phyloP scores from a whole-genome alignment of 2,329 filamentous ascomycete genomes.

The Lasiodiplodia gonubiensis region DNA sequence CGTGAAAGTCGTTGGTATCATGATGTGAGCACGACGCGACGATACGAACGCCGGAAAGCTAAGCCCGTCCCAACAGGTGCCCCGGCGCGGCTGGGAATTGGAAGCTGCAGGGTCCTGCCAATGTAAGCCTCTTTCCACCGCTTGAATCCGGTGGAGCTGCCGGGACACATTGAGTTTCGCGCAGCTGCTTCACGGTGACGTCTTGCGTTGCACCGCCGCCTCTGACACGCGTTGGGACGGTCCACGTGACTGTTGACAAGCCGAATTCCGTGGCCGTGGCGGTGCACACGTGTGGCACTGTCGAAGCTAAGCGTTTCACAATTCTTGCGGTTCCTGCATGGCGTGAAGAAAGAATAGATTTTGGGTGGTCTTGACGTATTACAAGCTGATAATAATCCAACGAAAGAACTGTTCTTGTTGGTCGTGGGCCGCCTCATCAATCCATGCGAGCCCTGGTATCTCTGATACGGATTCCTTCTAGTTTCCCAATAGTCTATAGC shows the following conservation, averaged over 20 bases:
- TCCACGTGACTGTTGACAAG: background rate
- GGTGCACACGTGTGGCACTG: too few relatives aligned
- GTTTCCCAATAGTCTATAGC: background rate
- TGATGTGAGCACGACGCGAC: background rate
- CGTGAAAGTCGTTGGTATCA: constrained; percentile 19
- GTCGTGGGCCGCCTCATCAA: constrained; percentile 19
- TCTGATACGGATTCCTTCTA: background rate
- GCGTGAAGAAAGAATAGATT: constrained; percentile 4
- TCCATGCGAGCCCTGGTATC: constrained; percentile 13
- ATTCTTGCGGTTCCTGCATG: constrained; percentile 4
- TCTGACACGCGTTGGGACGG: background rate
- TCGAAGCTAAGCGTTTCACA: background rate
- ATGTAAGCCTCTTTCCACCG: background rate
- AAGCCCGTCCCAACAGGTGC: background rate
- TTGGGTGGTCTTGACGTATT: constrained; percentile 7
- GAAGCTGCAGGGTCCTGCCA: background rate
- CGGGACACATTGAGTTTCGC: background rate
- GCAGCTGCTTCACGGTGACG: background rate
- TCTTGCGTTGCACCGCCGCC: background rate
- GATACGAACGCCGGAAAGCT: background rate
- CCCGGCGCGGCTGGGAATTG: background rate
- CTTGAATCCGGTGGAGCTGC: background rate
- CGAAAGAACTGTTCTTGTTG: background rate
- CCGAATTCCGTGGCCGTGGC: background rate
- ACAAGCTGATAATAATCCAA: constrained; percentile 4